Percentiles rank a stretch among this genome's conserved stretches.
phyloP scores from a whole-genome alignment of 2,329 filamentous ascomycete species.

The Aaosphaeria arxii region DNA sequence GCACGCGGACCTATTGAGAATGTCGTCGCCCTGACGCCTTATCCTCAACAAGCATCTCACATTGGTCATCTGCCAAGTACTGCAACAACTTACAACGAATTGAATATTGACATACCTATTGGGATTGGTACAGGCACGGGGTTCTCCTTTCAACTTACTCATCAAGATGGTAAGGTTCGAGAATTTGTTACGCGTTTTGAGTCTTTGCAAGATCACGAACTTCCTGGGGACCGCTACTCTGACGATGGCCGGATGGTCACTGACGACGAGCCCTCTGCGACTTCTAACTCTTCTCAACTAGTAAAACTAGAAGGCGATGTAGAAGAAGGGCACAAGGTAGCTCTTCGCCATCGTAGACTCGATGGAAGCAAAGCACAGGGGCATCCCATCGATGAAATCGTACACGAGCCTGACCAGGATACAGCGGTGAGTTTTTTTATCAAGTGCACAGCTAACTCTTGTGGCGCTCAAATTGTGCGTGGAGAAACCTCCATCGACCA shows the following conservation, averaged over 20 bases:
- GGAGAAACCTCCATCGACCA: not conserved
- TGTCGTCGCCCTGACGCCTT: not conserved
- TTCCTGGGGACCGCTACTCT: constrained; percentile 14
- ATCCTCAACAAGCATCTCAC: constrained; percentile 3
- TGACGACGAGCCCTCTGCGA: constrained; percentile 1
- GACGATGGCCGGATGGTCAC: constrained; percentile 1
- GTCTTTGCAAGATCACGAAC: constrained; percentile 7
- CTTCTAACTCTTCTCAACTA: not conserved
- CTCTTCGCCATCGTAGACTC: too few relatives aligned
- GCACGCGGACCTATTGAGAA: not conserved
- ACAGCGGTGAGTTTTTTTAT: not conserved
- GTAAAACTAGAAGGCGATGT: not conserved
- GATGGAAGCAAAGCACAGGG: too few relatives aligned
- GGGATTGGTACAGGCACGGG: constrained; percentile 9
- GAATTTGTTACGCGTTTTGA: constrained; percentile 20
- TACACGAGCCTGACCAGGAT: not conserved
- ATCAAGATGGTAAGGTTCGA: constrained; percentile 25
- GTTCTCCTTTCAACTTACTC: constrained; percentile 17
- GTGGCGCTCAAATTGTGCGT: not conserved
- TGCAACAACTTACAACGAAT: constrained; percentile 8
- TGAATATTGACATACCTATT: constrained; percentile 22
- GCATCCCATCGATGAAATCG: not conserved
- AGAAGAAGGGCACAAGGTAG: not conserved
- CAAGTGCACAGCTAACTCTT: not conserved
- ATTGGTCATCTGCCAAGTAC: constrained; percentile 9